Conservation (phyloP, 2,329 filamentous ascomycete genomes). For the Venturia aucupariae region DNA sequence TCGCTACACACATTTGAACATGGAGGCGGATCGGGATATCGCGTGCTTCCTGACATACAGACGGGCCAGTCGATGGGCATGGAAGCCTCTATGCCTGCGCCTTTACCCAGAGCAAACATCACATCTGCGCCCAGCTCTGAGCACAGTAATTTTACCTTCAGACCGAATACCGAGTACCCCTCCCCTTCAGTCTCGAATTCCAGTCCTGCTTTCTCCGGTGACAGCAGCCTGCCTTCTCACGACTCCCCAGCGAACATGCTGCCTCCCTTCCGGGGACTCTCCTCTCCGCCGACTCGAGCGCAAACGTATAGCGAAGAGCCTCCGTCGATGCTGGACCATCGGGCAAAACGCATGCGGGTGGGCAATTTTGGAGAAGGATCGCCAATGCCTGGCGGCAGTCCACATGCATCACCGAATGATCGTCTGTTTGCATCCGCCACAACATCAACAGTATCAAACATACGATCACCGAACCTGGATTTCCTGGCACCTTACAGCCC, state of each 20-base stretch:
- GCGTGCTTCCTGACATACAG: not conserved
- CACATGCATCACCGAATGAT: not conserved
- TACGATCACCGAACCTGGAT: conserved; percentile 27
- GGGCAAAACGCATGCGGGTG: conserved; percentile 27
- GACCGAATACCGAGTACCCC: conserved; percentile 7
- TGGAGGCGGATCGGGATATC: not conserved
- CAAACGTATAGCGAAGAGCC: conserved; percentile 12
- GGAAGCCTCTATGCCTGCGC: not conserved
- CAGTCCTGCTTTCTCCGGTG: conserved; percentile 7
- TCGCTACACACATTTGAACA: conserved; percentile 5
- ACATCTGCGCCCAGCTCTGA: conserved; percentile 8
- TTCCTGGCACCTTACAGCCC: conserved; percentile 28
- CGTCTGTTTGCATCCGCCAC: conserved; percentile 8
- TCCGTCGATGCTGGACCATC: conserved; percentile 22
- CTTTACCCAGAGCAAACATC: not conserved
- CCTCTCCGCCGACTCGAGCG: not conserved
- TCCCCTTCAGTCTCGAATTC: conserved; percentile 6
- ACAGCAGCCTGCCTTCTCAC: not conserved
- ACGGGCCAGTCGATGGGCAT: not conserved
- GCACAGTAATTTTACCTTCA: not conserved
- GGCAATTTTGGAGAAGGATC: conserved; percentile 19
- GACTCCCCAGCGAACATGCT: conserved; percentile 14
- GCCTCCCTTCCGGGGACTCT: conserved; percentile 6
- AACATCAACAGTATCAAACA: conserved; percentile 19
- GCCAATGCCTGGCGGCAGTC: not conserved